These are phyloP conservation scores for Macrophomina tecta DNA, from an alignment of 2,329 filamentous ascomycete genomes.

Conservation along the genomic window DNA sequence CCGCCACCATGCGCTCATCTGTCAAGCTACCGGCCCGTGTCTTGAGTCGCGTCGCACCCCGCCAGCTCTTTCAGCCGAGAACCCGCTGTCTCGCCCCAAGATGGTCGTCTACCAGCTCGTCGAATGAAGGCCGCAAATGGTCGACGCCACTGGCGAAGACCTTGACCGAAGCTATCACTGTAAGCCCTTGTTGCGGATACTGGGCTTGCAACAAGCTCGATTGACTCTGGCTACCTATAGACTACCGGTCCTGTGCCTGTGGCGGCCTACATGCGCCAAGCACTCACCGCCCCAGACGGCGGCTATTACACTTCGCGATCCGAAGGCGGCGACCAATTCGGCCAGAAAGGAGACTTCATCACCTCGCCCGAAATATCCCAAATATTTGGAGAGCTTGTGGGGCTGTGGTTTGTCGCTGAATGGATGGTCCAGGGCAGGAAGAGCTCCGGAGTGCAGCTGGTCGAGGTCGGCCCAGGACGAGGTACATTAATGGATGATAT, in stretches of 20 bases:
- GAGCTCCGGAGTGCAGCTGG: slow-evolving; percentile 77
- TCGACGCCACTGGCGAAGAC: slow-evolving; percentile 91
- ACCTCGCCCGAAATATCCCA: slow-evolving; percentile 98
- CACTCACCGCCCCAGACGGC: slow-evolving; percentile 85
- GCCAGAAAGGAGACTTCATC: slow-evolving; percentile 91
- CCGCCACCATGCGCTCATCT: slow-evolving; percentile 17
- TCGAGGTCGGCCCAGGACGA: slow-evolving; percentile 92
- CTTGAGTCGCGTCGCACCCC: slow-evolving; percentile 11
- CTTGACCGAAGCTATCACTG: slow-evolving; percentile 84
- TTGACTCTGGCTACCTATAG: slow-evolving; percentile 50
- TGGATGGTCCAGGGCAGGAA: slow-evolving; percentile 90
- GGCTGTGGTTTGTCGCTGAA: slow-evolving; percentile 93
- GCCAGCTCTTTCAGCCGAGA: slow-evolving; percentile 22
- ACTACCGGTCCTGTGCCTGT: slow-evolving; percentile 90
- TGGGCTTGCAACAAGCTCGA: background rate
- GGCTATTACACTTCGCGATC: slow-evolving; percentile 88
- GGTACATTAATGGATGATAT: slow-evolving; percentile 98
- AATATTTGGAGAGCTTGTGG: slow-evolving; percentile 92
- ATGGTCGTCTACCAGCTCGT: slow-evolving; percentile 43
- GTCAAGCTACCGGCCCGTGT: background rate
- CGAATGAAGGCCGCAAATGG: slow-evolving; percentile 63
- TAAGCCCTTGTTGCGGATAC: slow-evolving; percentile 47
- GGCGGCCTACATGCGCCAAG: slow-evolving; percentile 98
- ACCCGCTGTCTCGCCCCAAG: slow-evolving; percentile 38
- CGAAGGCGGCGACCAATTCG: slow-evolving; percentile 82